These are phyloP conservation scores for Metarhizium sp. DNA, from an alignment of 2,329 filamentous ascomycete species.

Conservation along the genomic window DNA sequence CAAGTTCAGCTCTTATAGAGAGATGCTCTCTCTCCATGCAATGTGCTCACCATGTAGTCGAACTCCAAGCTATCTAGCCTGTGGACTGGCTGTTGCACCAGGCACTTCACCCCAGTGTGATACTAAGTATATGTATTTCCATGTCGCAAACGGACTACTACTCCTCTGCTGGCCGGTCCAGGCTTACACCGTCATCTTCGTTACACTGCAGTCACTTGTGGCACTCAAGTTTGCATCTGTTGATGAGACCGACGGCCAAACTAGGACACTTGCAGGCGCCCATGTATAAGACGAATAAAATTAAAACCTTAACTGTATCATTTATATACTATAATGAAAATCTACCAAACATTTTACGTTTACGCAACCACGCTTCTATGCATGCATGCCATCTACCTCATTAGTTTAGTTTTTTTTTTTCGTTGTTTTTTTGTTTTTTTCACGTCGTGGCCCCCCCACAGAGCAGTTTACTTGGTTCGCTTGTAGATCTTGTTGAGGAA, in stretches of 20 bases:
- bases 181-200: neutral
- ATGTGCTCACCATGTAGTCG: neutral
- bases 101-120: neutral
- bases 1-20: too few species aligned
- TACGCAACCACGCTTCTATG: neutral
- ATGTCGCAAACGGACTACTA: too few species aligned
- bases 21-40: neutral
- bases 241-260: neutral
- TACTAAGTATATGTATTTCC: neutral
- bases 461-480: slow-evolving; percentile 69
- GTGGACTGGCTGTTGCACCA: too few species aligned
- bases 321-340: neutral
- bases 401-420: neutral
- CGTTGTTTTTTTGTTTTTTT: neutral
- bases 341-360: neutral
- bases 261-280: neutral
- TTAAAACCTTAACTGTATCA: too few species aligned
- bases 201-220: neutral
- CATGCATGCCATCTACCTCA: slow-evolving; percentile 5
- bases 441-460: too few species aligned
- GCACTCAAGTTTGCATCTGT: too few species aligned
- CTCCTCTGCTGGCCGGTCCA: neutral
- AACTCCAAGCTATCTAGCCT: too few species aligned
- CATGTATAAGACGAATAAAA: neutral
- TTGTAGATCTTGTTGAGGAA: slow-evolving; percentile 98